Conservation (phyloP, 306 rosid genomes). For the Betula pendula region DNA sequence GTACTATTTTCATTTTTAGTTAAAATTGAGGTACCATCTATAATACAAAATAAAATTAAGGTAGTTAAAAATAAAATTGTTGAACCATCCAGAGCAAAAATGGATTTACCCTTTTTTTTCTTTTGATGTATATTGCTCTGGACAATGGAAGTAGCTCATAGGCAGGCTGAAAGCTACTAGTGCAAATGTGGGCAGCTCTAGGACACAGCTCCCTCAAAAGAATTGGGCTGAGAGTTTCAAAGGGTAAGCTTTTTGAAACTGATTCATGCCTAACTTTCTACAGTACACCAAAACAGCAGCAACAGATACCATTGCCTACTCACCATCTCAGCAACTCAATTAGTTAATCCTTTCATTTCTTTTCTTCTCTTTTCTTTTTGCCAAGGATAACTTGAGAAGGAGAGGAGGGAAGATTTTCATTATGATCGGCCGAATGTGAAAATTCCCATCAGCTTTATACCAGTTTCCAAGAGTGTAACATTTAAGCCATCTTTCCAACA, state of each 20-base stretch:
- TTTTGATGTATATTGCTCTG: not conserved
- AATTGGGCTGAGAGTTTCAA: too few relatives aligned
- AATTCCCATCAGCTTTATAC: not conserved
- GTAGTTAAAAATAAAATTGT: too few relatives aligned
- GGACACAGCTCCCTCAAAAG: not conserved
- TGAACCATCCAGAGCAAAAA: too few relatives aligned
- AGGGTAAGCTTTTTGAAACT: not conserved
- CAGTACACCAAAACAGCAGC: not conserved
- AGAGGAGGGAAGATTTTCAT: not conserved
- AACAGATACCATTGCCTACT: not conserved
- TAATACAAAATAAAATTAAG: too few relatives aligned
- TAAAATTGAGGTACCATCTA: too few relatives aligned
- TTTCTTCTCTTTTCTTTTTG: not conserved
- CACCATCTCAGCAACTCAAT: not conserved
- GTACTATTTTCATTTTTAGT: too few relatives aligned
- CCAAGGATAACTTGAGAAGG: not conserved
- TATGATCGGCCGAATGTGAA: not conserved
- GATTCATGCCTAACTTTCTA: not conserved
- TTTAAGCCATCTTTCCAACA: not conserved
- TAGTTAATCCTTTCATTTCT: not conserved
- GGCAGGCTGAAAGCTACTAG: not conserved
- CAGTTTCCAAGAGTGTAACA: not conserved
- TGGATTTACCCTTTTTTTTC: too few relatives aligned
- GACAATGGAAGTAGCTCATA: not conserved
- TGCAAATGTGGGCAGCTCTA: not conserved